Conservation (phyloP, 2,329 filamentous ascomycete species). For the Cladorrhinum sp. region DNA sequence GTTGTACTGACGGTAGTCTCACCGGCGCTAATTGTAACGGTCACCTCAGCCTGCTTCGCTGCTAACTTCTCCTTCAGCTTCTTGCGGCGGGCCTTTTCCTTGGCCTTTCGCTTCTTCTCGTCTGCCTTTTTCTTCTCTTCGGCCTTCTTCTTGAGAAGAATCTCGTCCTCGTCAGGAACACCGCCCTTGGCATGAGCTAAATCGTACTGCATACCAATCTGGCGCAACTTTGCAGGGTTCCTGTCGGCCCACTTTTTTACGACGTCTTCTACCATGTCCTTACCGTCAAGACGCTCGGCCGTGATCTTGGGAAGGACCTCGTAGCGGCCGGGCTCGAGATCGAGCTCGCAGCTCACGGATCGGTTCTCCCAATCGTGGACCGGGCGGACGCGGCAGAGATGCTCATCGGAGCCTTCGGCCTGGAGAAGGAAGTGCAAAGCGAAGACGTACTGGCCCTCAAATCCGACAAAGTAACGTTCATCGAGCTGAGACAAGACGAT, state of each 20-base stretch:
- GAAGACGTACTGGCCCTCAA: slow-evolving; percentile 56
- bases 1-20: background rate
- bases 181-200: slow-evolving; percentile 59
- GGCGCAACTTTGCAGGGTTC: slow-evolving; percentile 57
- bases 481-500: slow-evolving; percentile 63
- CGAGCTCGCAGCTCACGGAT: slow-evolving; percentile 58
- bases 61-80: slow-evolving; percentile 30
- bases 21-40: background rate
- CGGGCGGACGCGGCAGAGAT: slow-evolving; percentile 54
- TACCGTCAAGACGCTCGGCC: slow-evolving; percentile 44
- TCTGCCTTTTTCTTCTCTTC: slow-evolving; percentile 43
- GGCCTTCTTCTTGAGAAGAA: slow-evolving; percentile 47
- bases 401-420: slow-evolving; percentile 50
- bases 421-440: slow-evolving; percentile 42
- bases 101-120: slow-evolving; percentile 33
- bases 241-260: slow-evolving; percentile 50
- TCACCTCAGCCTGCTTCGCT: slow-evolving; percentile 12
- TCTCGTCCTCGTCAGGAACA: slow-evolving; percentile 48
- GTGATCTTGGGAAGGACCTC: slow-evolving; percentile 55
- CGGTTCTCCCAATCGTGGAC: slow-evolving; percentile 55
- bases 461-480: slow-evolving; percentile 58
- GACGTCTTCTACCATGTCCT: slow-evolving; percentile 53
- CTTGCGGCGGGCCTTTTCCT: slow-evolving; percentile 40
- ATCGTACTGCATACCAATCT: slow-evolving; percentile 58
- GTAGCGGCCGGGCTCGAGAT: slow-evolving; percentile 55